Evolutionary conservation across 257 asterid species (phyloP).

Genomic region (Ophiorrhiza pumila): DNA sequence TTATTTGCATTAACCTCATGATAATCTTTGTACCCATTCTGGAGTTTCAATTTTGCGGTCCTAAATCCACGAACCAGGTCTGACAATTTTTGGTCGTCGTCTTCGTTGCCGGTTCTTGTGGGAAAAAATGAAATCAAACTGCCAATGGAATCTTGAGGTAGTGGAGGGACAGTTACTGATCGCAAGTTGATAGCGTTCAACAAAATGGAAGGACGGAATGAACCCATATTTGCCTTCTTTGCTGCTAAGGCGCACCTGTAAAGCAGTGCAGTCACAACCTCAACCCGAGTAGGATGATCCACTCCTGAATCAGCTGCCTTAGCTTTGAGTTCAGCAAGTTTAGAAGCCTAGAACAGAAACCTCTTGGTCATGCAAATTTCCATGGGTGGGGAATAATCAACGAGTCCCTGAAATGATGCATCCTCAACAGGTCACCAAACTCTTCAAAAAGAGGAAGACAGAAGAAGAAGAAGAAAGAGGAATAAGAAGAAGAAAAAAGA

Average conservation of each 20-base stretch:
- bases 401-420: not conserved
- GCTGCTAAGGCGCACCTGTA: not conserved
- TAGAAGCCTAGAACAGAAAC: not conserved
- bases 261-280: too few species aligned
- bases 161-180: not conserved
- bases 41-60: not conserved
- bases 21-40: not conserved
- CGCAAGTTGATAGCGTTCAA: not conserved
- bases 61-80: not conserved
- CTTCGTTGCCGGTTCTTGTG: not conserved
- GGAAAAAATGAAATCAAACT: not conserved
- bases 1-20: not conserved
- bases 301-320: not conserved
- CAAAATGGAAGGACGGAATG: not conserved
- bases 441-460: too few species aligned
- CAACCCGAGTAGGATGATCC: constrained; percentile 9
- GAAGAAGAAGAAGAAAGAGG: too few species aligned
- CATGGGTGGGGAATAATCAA: not conserved
- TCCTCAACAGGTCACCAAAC: not conserved
- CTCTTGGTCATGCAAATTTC: not conserved
- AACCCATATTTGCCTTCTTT: not conserved
- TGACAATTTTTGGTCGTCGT: not conserved
- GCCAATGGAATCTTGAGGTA: not conserved
- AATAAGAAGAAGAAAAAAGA: too few species aligned
- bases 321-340: constrained; percentile 9